Evolutionary conservation across 2,329 filamentous ascomycete genomes (phyloP), one percentile per base, ranked within the genome.

Genomic region (Cladosporium sphaerospermum): DNA sequence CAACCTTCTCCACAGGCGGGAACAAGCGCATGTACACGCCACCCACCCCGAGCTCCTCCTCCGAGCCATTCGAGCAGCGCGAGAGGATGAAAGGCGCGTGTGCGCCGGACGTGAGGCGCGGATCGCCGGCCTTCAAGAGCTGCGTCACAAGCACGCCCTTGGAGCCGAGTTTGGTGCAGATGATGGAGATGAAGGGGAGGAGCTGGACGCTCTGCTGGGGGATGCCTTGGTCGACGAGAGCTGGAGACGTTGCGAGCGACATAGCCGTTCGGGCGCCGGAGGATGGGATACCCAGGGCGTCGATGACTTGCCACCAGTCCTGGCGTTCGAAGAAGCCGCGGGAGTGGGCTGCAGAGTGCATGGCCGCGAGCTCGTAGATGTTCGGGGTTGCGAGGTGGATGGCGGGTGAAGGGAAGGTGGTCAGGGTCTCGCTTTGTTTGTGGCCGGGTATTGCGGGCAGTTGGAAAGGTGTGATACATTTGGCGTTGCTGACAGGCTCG

Each of bases 401-500:
- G n/a, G 79, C 76, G 8, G 85, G 71, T 16, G 71, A 67, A 1
- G 81, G 89, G 73, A 75, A 92, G 55, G 78, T 70, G 51, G 28
- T 52, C 9, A 66, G 58, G 2, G 23, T 50, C 6, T 39, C 34
- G 16, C 16, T 39, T 13, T 51, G 42, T 0, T 34, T 40, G 2
- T 52, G 33, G 23, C 11, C 54, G 19, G 61, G 52, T 8, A 52
- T 43, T 16, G 56, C 57, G 45, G 52, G 73, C 53, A 13, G 66
- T 59, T 28, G 71, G 71, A 93, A 95, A 5, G 91, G 75, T 8
- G 82, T 78, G 44, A 78, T 75, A 3, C 88, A 81, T 73, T 97
- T 99, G 55, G 82, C 83, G 1, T 80, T 83, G 1, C 89, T 95
- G 6, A 97, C 93, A 1, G 93, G 92, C 70, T 97, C 93, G 64